Evolutionary conservation across 1,284 basidiomycete species (phyloP), one percentile per base, ranked within the genome.

Genomic region (Athelia psychrophila): DNA sequence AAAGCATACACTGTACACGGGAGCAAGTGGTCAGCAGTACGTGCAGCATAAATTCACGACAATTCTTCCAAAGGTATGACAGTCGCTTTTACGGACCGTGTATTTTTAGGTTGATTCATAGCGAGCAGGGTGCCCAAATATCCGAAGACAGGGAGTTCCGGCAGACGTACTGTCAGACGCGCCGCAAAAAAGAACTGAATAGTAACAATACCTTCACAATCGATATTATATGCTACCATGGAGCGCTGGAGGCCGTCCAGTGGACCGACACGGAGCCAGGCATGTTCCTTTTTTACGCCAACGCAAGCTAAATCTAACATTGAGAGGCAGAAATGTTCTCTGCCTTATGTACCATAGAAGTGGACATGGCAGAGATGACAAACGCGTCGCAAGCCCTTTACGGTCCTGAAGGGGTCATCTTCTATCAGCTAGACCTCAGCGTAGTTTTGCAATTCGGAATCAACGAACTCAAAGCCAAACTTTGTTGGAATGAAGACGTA

Each of bases 391-490:
- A 35, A 19, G 40, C 33, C 1, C 47, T 32, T 18, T 20, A 20
- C 3, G 46, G 20, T 1, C 65, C 63, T 2, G 15, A 56, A 1
- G 48, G 46, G 1, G 64, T 65, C 13, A 49, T 49, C 4, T 76
- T 68, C 49, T 81, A 73, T 54, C 58, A 62, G 38, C 70, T 74
- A 35, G 58, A 67, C 12, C 80, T 71, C 57, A 70, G 76, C 16
- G 64, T 83, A 48, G 66, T 83, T 20, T 62, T 83, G 47, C 64
- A 71, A 30, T 79, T 79, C 51, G 81, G 80, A 2, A 59, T 76
- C 24, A 74, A 76, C 0, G 76, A 78, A 52, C 45, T 78, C 4
- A 66, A 72, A 47, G 75, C 77, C 0, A 70, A 75, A 52, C 64
- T 78, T 15, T 56, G 63, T n/a, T 83, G 80, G 80, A 59, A 47